A percentile compares a stretch with the other conserved stretches of the same genome.
Evolutionary conservation across 306 rosid genomes (phyloP).

Genomic region (Pyrus betulifolia): DNA sequence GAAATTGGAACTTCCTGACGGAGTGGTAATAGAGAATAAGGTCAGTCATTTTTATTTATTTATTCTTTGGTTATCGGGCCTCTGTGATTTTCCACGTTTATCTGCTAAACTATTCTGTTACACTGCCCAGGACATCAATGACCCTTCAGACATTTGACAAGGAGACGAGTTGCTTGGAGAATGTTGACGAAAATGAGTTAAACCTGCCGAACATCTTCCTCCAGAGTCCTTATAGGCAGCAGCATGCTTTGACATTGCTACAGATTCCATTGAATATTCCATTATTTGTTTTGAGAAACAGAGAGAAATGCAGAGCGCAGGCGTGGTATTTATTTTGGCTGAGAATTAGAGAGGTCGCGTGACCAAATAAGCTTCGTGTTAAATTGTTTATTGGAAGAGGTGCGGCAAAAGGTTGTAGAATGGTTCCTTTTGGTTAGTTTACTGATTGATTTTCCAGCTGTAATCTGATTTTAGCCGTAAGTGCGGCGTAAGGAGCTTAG

Average conservation of each 20-base stretch:
- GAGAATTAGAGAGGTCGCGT: background rate
- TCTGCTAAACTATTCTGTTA: background rate
- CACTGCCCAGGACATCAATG: constrained; percentile 45
- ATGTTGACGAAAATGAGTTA: background rate
- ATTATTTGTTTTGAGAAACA: background rate
- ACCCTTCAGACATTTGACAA: constrained; percentile 31
- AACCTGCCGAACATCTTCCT: background rate
- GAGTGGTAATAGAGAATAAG: constrained; percentile 53
- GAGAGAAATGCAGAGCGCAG: background rate
- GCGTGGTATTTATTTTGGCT: background rate
- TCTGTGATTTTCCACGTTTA: background rate
- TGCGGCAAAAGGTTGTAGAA: background rate
- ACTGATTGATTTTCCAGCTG: background rate
- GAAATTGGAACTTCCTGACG: constrained; percentile 66
- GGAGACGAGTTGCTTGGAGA: constrained; percentile 7
- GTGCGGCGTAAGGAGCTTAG: background rate
- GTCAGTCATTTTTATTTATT: constrained; percentile 16
- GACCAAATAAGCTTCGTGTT: background rate
- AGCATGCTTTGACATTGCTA: background rate
- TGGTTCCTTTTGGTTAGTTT: background rate
- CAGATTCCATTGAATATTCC: background rate
- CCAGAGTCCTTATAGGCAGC: background rate
- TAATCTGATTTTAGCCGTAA: background rate
- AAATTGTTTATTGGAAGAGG: background rate
- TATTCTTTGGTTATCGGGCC: background rate